Conservation (phyloP, 1,139 yeast genomes). For the Candida tetrigidarum region DNA sequence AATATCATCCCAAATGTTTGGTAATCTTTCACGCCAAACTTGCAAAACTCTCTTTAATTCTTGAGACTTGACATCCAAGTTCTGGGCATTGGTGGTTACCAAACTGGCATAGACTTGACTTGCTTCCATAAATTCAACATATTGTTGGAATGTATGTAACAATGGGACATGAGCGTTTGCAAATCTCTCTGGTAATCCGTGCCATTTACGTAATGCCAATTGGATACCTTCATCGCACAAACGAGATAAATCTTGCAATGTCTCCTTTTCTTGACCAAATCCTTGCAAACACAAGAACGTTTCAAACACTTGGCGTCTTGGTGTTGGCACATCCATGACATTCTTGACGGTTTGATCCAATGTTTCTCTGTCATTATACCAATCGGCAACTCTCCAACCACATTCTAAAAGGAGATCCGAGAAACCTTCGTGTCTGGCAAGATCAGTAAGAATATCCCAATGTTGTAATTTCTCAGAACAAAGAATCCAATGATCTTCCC, state of each 20-base stretch:
- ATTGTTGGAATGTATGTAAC: slow-evolving; percentile 94
- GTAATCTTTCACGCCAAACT: slow-evolving; percentile 98
- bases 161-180: slow-evolving; percentile 89
- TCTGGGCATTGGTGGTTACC: slow-evolving; percentile 89
- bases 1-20: slow-evolving; percentile 97
- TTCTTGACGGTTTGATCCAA: slow-evolving; percentile 93
- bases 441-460: slow-evolving; percentile 96
- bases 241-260: slow-evolving; percentile 78
- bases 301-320: slow-evolving; percentile 93
- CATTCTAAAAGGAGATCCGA: slow-evolving; percentile 93
- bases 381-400: slow-evolving; percentile 99
- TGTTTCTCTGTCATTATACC: slow-evolving; percentile 96
- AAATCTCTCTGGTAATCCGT: slow-evolving; percentile 77
- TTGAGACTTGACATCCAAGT: slow-evolving; percentile 89
- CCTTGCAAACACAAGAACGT: slow-evolving; percentile 93
- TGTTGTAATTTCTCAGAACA: slow-evolving; percentile 98
- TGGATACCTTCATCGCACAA: slow-evolving; percentile 97
- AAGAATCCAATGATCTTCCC: slow-evolving; percentile 99
- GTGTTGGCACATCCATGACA: slow-evolving; percentile 99
- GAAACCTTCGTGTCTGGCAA: slow-evolving; percentile 97
- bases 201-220: slow-evolving; percentile 91
- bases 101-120: slow-evolving; percentile 91
- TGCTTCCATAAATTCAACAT: slow-evolving; percentile 97
- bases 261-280: slow-evolving; percentile 87
- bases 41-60: slow-evolving; percentile 93